Base-by-base conservation (phyloP, 1,284 basidiomycete genomes). In the Rhodotorula sp. region DNA sequence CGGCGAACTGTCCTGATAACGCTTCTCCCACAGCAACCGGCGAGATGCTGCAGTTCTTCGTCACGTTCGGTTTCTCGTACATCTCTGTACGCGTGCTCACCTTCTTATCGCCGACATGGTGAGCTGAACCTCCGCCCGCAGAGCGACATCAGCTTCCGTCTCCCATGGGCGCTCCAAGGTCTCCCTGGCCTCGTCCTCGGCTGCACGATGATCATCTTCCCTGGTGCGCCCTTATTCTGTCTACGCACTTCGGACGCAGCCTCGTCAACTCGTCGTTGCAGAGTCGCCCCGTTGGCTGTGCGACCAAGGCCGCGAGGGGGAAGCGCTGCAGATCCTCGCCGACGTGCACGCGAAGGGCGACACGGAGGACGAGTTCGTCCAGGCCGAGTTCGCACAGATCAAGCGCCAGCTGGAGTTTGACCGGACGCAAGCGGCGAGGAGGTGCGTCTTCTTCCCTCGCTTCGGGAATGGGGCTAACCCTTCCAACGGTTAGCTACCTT, bases 351-450 rank as follows among this genome's bases (percentile, higher is more conserved):
- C 90, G 61, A 82, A 84, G 53, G 91, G 91, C 36, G 84, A 92
- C 79, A 82, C 80, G 51, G 81, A 84, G 41, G 84, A 88, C 76
- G 86, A 87, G 53, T 85, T 93, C 29, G 91, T 93, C 41, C 83
- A 86, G 55, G 87, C 92, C 72, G 92, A 93, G 80, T 91, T 84
- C 78, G 86, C 88, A 74, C 90, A 93, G 82, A 93, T 94, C 81
- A 88, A 86, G 79, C 84, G 88, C 66, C 89, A 92, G 76, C 88
- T 91, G 81, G 83, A 84, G 66, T 87, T 87, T 76, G 92, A 94
- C 81, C 85, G 85, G 39, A 86, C 83, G 0, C 86, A 90, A 78
- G 90, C 89, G 29, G 88, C 89, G 44, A 90, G 89, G 80, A 46
- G 44, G 44, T 46, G 44, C 44, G 44, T 46, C 44, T 46, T 19